Conservation (phyloP, 345 rosid genomes). For the Brassica incana region DNA sequence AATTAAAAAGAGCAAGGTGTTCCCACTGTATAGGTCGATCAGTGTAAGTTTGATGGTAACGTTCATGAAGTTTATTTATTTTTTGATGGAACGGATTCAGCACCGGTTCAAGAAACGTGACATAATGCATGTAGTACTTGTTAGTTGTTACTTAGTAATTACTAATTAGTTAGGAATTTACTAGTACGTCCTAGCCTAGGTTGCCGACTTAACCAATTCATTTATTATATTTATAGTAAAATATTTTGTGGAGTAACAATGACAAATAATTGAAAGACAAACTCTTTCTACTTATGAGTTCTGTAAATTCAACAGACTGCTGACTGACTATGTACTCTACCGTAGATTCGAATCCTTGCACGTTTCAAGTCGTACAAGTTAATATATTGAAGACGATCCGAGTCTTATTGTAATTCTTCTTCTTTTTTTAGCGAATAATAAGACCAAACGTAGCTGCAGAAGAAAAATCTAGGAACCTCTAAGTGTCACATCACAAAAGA, state of each 20-base stretch:
- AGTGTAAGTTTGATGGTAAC: not conserved
- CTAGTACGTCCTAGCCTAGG: slow-evolving; percentile 7
- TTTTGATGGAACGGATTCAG: not conserved
- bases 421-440: not conserved
- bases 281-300: slow-evolving; percentile 1
- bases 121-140: slow-evolving; percentile 9
- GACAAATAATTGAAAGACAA: not conserved
- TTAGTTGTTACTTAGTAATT: not conserved
- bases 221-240: slow-evolving; percentile 9
- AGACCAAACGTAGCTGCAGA: not conserved
- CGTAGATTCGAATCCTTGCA: slow-evolving; percentile 5
- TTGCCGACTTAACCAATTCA: slow-evolving; percentile 36
- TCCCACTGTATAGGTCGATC: not conserved
- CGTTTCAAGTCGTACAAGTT: not conserved
- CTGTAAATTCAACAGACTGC: slow-evolving; percentile 7
- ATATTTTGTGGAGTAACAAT: not conserved
- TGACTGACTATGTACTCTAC: slow-evolving; percentile 23
- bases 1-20: not conserved
- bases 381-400: not conserved
- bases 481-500: slow-evolving; percentile 31
- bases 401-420: not conserved
- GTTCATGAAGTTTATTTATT: not conserved
- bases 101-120: slow-evolving; percentile 7
- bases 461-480: not conserved
- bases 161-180: slow-evolving; percentile 8